Evolutionary conservation across 164 flowering plant genomes (phyloP), one percentile per base, ranked within the genome.

Genomic region (Kingdonia uniflora): DNA sequence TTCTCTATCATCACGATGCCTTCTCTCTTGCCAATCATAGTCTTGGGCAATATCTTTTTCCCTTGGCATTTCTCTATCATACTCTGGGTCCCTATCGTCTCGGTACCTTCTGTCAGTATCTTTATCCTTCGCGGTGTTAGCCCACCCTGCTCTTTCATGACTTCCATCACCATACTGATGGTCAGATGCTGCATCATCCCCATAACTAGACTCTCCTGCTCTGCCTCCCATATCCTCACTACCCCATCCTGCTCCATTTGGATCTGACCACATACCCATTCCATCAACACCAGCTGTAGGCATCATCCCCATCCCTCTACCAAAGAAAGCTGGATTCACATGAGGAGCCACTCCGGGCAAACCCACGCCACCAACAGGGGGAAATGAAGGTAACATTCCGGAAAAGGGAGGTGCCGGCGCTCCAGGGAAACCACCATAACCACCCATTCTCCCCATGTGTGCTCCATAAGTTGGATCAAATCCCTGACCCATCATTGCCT

Each of bases 261-360:
- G 82, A 64, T 83, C 95, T 14, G 84, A 49, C 97, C 97, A 91
- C 95, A 87, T 84, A 19, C 86, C 95, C 76, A 77, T 73, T 13
- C 87, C 84, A 49, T 80, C 98, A 37, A 79, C 68, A 22, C 87
- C 95, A 52, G 85, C 19, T 10, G 75, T 48, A 17, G 81, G 81
- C 86, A 85, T 77, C 94, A 84, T 82, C 5, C 94, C 95, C 89
- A 90, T 82, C 38, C 83, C 86, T 60, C 88, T 70, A 0, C 78
- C 80, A 61, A 84, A 84, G 59, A 81, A 78, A 19, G 88, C 86
- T 10, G 92, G 92, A 62, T 84, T 84, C 19, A 84, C 82, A 70
- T 85, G 96, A 48, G 96, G 96, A 52, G 96, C 87, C 23, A 80
- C 87, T 22, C 89, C 91, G 58, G 95, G 87, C 70, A 90, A 64